These are phyloP conservation scores for Calonectria henricotiae DNA, from an alignment of 2,329 filamentous ascomycete genomes.

Conservation along the genomic window DNA sequence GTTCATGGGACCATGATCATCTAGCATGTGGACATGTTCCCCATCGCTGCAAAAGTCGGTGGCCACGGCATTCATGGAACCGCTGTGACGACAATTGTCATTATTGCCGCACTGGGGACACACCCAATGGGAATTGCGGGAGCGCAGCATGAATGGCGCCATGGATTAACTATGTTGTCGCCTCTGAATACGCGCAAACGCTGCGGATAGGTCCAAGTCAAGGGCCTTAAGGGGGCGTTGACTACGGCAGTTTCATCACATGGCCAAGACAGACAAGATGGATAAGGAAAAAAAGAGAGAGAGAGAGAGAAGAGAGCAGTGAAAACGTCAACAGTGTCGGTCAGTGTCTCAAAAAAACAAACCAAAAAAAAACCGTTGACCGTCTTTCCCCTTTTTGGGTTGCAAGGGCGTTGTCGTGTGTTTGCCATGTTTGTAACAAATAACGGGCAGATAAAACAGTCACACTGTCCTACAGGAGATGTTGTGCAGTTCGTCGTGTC, in stretches of 20 bases:
- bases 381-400: slow-evolving; percentile 18
- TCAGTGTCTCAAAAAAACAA: not conserved
- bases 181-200: slow-evolving; percentile 14
- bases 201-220: slow-evolving; percentile 19
- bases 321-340: not conserved
- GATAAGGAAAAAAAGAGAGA: not conserved
- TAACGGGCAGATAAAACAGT: not conserved
- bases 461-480: not conserved
- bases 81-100: slow-evolving; percentile 8
- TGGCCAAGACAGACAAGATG: slow-evolving; percentile 20
- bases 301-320: not conserved
- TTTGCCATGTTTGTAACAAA: not conserved
- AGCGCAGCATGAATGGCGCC: slow-evolving; percentile 9
- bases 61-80: slow-evolving; percentile 22
- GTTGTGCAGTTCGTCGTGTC: slow-evolving; percentile 10
- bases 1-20: slow-evolving; percentile 13
- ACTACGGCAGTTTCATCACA: slow-evolving; percentile 25
- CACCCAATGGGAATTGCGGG: slow-evolving; percentile 29
- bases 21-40: slow-evolving; percentile 27
- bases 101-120: slow-evolving; percentile 25
- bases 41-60: slow-evolving; percentile 22
- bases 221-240: not conserved
- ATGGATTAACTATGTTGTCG: slow-evolving; percentile 12
- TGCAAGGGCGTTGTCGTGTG: slow-evolving; percentile 22
- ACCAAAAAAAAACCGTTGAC: not conserved